Evolutionary conservation across 148 eudicot genomes (phyloP), one percentile per base, ranked within the genome.

Genomic region (Nepenthes gracilis): DNA sequence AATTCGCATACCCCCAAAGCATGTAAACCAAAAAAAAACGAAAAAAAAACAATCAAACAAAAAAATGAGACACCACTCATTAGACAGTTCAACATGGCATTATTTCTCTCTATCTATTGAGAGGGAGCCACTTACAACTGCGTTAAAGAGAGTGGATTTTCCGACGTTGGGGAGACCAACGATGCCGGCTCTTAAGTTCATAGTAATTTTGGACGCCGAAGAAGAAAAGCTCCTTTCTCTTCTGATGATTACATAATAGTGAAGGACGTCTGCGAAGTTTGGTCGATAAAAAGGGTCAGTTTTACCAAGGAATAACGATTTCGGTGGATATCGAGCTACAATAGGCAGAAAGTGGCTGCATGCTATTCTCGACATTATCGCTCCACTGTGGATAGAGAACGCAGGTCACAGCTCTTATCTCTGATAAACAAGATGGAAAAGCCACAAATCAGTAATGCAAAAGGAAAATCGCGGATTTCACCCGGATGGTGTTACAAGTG

Each of bases 141-240:
- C 98, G 72, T 93, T 93, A 81, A 93, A 93, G 69, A 93, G 96
- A 64, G 98, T 93, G 64, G 98, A 93, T 74, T 93, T 93, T 8
- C 98, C 98, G 51, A 93, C 98, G 66, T 93, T 93, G 40, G 98
- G 98, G 36, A 93, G 95, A 51, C 98, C 98, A 5, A 93, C 98
- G 38, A 93, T 93, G 67, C 98, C 98, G 36, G 98, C 98, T 84
- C 65, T 84, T 71, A 93, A 76, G 70, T 85, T 93, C 98, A 93
- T 93, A 67, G 75, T 78, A 48, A 88, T 77, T 74, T 71, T 88
- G 1, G 86, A 37, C 2, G 75, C 11, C 4, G 81, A 64, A 50
- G 85, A 74, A 10, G 70, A 72, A 59, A 72, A 68, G 34, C 76
- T 78, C 61, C 83, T 72, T 12, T 63, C 68, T 7, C 4, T 4